phyloP scores from a whole-genome alignment of 2,329 filamentous ascomycete genomes.

The Penicillium sp. region DNA sequence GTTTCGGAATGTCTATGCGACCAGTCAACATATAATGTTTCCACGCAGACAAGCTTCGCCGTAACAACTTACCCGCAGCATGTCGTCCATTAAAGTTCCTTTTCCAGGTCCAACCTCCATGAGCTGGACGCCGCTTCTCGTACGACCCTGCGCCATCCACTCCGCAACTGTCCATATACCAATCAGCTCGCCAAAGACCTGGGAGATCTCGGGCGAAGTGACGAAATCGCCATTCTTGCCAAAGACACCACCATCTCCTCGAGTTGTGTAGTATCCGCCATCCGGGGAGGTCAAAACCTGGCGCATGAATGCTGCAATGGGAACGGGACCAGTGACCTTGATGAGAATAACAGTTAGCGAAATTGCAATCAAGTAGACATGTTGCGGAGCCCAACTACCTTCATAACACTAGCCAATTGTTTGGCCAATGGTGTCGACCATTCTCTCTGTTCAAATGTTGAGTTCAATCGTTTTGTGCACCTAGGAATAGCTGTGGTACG shows the following conservation, averaged over 20 bases:
- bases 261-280: conserved; percentile 90
- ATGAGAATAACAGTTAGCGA: conserved; percentile 15
- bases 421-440: conserved; percentile 95
- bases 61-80: conserved; percentile 70
- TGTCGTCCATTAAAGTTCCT: conserved; percentile 96
- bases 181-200: conserved; percentile 92
- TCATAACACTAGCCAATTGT: conserved; percentile 81
- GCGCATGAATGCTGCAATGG: conserved; percentile 94
- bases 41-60: not conserved
- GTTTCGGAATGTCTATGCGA: conserved; percentile 71
- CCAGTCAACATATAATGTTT: not conserved
- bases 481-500: conserved; percentile 16
- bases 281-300: conserved; percentile 92
- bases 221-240: conserved; percentile 94
- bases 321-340: conserved; percentile 83
- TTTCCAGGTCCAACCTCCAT: conserved; percentile 93
- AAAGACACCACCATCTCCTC: conserved; percentile 75
- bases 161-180: conserved; percentile 95
- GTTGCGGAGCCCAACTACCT: conserved; percentile 56
- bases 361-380: not conserved
- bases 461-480: conserved; percentile 33
- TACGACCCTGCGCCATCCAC: conserved; percentile 88
- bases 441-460: conserved; percentile 53
- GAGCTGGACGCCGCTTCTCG: conserved; percentile 73
- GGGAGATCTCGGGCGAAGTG: conserved; percentile 95